phyloP scores from a whole-genome alignment of 2,329 filamentous ascomycete species.

The Trichoderma aggressivum region DNA sequence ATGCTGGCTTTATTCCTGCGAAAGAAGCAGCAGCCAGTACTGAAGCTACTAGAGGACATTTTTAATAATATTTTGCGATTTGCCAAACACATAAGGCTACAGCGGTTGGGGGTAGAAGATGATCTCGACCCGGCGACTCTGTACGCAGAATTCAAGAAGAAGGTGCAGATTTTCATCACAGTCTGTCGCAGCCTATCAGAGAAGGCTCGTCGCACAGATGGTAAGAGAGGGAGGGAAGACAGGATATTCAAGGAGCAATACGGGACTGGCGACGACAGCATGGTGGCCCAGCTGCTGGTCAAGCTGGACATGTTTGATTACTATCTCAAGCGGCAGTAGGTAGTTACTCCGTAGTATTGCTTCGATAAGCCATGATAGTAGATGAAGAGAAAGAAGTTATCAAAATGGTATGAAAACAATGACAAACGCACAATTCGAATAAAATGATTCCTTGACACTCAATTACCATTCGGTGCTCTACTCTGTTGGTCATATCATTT shows the following conservation, averaged over 20 bases:
- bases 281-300: conserved; percentile 64
- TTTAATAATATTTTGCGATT: conserved; percentile 71
- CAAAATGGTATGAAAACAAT: not conserved
- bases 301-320: conserved; percentile 70
- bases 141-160: conserved; percentile 66
- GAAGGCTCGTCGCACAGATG: conserved; percentile 48
- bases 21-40: conserved; percentile 69
- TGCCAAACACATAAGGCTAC: conserved; percentile 49
- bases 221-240: conserved; percentile 29
- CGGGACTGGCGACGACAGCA: conserved; percentile 49
- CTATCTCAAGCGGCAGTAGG: conserved; percentile 43
- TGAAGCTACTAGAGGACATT: conserved; percentile 72
- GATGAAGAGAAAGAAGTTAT: not conserved
- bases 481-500: not conserved
- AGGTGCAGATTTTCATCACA: conserved; percentile 69
- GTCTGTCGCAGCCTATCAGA: conserved; percentile 67
- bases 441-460: not conserved
- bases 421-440: not conserved
- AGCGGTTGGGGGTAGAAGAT: conserved; percentile 31
- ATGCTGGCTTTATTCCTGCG: conserved; percentile 70
- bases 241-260: conserved; percentile 34
- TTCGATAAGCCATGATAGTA: not conserved
- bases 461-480: not conserved
- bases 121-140: conserved; percentile 37
- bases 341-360: no score